Conservation (phyloP, 208 protist species). For the Wallacemonas collosoma region DNA sequence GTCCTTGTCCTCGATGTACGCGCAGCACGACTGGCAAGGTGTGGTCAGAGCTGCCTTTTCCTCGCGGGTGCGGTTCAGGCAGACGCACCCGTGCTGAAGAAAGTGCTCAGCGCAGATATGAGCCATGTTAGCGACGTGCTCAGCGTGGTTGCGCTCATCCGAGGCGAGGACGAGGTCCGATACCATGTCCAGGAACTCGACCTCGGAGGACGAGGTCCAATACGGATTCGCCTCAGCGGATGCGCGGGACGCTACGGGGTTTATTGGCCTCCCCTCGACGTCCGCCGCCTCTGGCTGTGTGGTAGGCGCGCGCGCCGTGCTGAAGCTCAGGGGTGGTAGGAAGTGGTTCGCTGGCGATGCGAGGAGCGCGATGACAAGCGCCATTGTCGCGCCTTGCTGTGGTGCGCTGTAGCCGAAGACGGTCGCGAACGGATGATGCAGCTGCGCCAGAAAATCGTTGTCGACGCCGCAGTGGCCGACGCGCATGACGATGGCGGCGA, state of each 20-base stretch:
- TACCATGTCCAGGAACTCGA: constrained; percentile 47
- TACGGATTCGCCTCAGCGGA: constrained; percentile 15
- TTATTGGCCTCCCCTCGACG: too few relatives aligned
- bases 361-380: constrained; percentile 55
- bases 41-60: background rate
- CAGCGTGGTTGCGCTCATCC: constrained; percentile 58
- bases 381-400: constrained; percentile 49
- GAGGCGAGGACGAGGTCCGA: constrained; percentile 61
- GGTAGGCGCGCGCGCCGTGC: too few relatives aligned
- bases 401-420: constrained; percentile 55
- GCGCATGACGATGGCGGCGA: constrained; percentile 50
- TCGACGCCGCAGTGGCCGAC: constrained; percentile 58
- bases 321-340: constrained; percentile 27
- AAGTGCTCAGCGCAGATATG: constrained; percentile 39
- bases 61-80: background rate
- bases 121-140: constrained; percentile 26
- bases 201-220: constrained; percentile 48
- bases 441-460: constrained; percentile 77
- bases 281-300: too few relatives aligned
- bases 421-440: constrained; percentile 60
- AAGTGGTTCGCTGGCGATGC: constrained; percentile 52
- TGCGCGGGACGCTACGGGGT: too few relatives aligned
- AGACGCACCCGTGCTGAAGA: constrained; percentile 45
- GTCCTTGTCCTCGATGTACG: constrained; percentile 55
- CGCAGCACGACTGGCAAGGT: constrained; percentile 26